These are phyloP conservation scores for Colletotrichum filicis DNA, from an alignment of 2,329 filamentous ascomycete species.

Conservation along the genomic window DNA sequence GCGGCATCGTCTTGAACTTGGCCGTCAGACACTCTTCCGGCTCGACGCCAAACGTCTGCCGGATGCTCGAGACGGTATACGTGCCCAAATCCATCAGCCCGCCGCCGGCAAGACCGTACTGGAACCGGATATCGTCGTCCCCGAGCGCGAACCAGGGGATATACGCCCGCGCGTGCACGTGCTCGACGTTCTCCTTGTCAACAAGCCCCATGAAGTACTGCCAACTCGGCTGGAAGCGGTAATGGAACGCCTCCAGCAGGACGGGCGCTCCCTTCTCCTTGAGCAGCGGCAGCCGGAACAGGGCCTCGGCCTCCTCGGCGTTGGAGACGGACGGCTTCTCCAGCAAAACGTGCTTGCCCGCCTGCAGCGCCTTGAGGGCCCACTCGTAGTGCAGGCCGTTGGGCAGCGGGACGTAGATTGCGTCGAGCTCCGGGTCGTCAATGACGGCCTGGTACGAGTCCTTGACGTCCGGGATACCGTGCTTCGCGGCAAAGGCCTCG, in stretches of 20 bases:
- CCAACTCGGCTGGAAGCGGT: slow-evolving; percentile 61
- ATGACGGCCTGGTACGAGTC: slow-evolving; percentile 56
- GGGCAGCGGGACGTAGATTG: slow-evolving; percentile 61
- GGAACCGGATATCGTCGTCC: slow-evolving; percentile 55
- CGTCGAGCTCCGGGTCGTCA: slow-evolving; percentile 53
- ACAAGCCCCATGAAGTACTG: slow-evolving; percentile 52
- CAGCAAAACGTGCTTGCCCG: slow-evolving; percentile 65
- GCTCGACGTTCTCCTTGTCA: slow-evolving; percentile 49
- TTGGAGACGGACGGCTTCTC: slow-evolving; percentile 65
- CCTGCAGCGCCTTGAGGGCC: slow-evolving; percentile 57
- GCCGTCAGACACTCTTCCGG: slow-evolving; percentile 50
- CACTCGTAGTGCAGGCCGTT: slow-evolving; percentile 56
- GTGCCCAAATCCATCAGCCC: slow-evolving; percentile 53
- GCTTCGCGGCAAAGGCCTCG: slow-evolving; percentile 59
- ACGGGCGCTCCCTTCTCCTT: slow-evolving; percentile 50
- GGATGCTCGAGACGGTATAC: slow-evolving; percentile 51
- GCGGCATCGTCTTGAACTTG: slow-evolving; percentile 40
- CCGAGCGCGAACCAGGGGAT: slow-evolving; percentile 45
- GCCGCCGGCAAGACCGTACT: slow-evolving; percentile 54
- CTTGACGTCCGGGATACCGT: slow-evolving; percentile 61
- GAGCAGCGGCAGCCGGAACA: slow-evolving; percentile 54
- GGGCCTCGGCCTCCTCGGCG: slow-evolving; percentile 51
- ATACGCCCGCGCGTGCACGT: slow-evolving; percentile 43
- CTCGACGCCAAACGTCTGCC: slow-evolving; percentile 51
- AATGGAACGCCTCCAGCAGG: slow-evolving; percentile 64